Conservation (phyloP, 106 monocot species). For the Narthecium ossifragum region DNA sequence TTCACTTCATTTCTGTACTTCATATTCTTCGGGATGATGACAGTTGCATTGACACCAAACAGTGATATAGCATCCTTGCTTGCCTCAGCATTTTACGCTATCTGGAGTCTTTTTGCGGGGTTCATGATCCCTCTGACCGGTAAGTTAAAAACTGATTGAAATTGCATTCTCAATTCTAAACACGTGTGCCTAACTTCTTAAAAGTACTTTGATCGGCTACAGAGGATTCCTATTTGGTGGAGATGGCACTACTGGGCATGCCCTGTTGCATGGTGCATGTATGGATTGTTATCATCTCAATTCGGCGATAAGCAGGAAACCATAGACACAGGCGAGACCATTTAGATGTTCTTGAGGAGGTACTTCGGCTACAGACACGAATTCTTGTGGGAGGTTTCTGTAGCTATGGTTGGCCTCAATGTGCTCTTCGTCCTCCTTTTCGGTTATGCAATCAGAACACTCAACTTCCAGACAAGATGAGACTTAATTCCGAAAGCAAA, state of each 20-base stretch:
- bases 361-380: slow-evolving; percentile 12
- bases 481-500: too few species aligned
- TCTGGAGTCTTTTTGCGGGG: slow-evolving; percentile 9
- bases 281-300: slow-evolving; percentile 4
- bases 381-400: neutral
- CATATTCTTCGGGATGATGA: slow-evolving; percentile 8
- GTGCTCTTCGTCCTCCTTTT: slow-evolving; percentile 4
- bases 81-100: slow-evolving; percentile 4
- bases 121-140: slow-evolving; percentile 7
- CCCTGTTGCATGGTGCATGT: slow-evolving; percentile 9
- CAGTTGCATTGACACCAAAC: slow-evolving; percentile 7
- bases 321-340: neutral
- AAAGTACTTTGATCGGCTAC: neutral
- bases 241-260: slow-evolving; percentile 16
- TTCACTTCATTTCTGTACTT: slow-evolving; percentile 4
- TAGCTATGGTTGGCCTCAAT: neutral
- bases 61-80: slow-evolving; percentile 4
- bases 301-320: neutral
- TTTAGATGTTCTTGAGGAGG: neutral
- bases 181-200: neutral
- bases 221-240: slow-evolving; percentile 11
- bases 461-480: slow-evolving; percentile 16
- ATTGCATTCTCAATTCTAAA: neutral
- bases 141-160: neutral
- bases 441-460: neutral